Evolutionary conservation across 2,329 filamentous ascomycete species (phyloP), one percentile per base, ranked within the genome.

Genomic region (Alternaria novae-zelandiae): DNA sequence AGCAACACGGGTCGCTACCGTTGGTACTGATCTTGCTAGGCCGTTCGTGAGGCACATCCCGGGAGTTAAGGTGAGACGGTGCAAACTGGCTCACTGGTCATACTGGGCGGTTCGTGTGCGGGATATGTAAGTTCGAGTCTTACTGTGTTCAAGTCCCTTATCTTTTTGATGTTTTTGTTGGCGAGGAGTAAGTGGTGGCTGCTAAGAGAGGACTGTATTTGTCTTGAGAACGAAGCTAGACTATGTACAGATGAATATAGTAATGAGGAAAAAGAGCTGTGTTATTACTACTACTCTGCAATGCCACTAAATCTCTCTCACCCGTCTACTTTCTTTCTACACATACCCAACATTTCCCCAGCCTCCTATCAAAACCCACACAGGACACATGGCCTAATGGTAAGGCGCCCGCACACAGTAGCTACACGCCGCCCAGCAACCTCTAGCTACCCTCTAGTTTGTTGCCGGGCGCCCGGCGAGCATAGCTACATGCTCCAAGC

Each of bases 111-210:
- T 41, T 41, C 4, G n/a, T 41, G 15, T 9, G 8, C 15, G 36
- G 36, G 36, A 41, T 11, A 0, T 41, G 36, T 17, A 41, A 11
- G 36, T 41, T 41, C 36, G 36, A 17, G 36, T 17, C n/a, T 41
- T 41, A 41, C n/a, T 41, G 36, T 41, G 36, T 17, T 41, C n/a
- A 0, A 15, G 21, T 21, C 21, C 21, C 4, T 4, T 21, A 21
- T 41, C 9, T 41, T 41, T 41, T 41, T 41, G 36, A 17, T 41
- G n/a, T 0, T 17, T 6, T 17, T 3, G 2, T 17, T 11, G 9
- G 36, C 9, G 4, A 41, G n/a, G 1, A 0, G 0, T 11, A 41
- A 0, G 36, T 3, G 15, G 2, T 10, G 32, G 1, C 2, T 8
- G 32, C 4, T 41, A 10, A 3, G 32, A 41, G 32, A 4, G 32